Base-by-base conservation (phyloP, 2,329 filamentous ascomycete genomes). In the Coleophoma cylindrospora region DNA sequence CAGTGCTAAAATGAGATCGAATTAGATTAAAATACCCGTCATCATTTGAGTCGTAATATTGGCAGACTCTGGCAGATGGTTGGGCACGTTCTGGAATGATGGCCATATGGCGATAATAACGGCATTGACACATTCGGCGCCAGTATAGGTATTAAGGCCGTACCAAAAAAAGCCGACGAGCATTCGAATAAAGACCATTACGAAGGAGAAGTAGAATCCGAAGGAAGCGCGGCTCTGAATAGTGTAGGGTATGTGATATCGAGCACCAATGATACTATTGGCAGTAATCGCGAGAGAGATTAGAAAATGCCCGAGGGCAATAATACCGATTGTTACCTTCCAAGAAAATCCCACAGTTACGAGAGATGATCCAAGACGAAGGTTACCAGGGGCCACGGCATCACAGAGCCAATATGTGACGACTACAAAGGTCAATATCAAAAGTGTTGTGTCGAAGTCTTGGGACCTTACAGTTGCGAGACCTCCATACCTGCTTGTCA, bases 281-380 rank as follows among this genome's bases (percentile, higher is more conserved):
- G 63, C 51, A 34, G 68, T 64, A 32, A 68, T 64, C 22, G 70
- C 62, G n/a, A 64, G 43, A 22, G 64, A 66, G 50, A 63, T 64
- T 49, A 72, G 62, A 49, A 64, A 52, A 54, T 74, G 70, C 9
- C 69, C 71, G 34, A 72, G 52, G 55, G 73, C 63, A 32, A 71
- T 68, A 53, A 72, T 68, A 14, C 68, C 66, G 3, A 81, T 71
- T 14, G 79, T 76, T 33, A 81, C 78, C 55, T 79, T 82, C 27
- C 78, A 70, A 14, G 75, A 74, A 43, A 60, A 58, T 14, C 58
- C 58, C 14, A 59, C 49, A 11, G 53, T 48, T 21, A 61, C 57
- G 46, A 54, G 51, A 14, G 54, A 53, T 13, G n/a, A 15, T n/a
- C 37, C 37, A 15, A 40, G 14, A 9, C 37, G n/a, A 7, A n/a